These are phyloP conservation scores for Xylariaceae sp. DNA, from an alignment of 2,329 filamentous ascomycete species.

Conservation along the genomic window DNA sequence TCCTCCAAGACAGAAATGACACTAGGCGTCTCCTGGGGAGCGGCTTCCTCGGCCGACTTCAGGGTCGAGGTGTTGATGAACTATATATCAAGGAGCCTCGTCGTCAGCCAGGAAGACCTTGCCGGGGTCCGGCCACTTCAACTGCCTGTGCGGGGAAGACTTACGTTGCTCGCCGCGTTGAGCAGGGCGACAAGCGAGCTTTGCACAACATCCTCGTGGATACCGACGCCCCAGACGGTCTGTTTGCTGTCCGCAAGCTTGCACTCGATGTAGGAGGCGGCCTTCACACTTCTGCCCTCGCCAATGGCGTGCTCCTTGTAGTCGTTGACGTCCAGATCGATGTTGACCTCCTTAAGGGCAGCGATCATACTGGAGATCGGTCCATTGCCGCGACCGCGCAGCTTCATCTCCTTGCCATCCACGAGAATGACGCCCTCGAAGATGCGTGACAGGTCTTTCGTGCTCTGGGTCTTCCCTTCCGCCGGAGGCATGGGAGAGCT, in stretches of 20 bases:
- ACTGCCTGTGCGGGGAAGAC: slow-evolving; percentile 26
- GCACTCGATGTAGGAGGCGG: slow-evolving; percentile 93
- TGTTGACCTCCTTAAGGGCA: slow-evolving; percentile 68
- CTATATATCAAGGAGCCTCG: slow-evolving; percentile 33
- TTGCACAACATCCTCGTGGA: slow-evolving; percentile 88
- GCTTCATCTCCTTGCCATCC: slow-evolving; percentile 69
- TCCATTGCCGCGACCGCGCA: slow-evolving; percentile 78
- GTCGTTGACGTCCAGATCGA: slow-evolving; percentile 84
- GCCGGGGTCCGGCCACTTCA: neutral
- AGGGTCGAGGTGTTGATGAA: slow-evolving; percentile 64
- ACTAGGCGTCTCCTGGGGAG: slow-evolving; percentile 32
- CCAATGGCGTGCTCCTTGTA: slow-evolving; percentile 97
- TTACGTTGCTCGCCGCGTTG: slow-evolving; percentile 77
- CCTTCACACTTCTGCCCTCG: slow-evolving; percentile 72
- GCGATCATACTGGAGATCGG: slow-evolving; percentile 83
- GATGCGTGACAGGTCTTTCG: slow-evolving; percentile 67
- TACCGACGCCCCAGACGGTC: slow-evolving; percentile 83
- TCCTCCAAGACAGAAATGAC: slow-evolving; percentile 27
- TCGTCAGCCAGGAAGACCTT: neutral
- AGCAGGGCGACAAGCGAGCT: slow-evolving; percentile 80
- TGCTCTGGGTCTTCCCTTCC: slow-evolving; percentile 66
- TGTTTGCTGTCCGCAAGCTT: slow-evolving; percentile 58
- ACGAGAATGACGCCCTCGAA: slow-evolving; percentile 82
- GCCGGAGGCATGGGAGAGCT: slow-evolving; percentile 61
- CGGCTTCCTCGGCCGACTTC: slow-evolving; percentile 55